Conservation (phyloP, 805 yeast species). For the Kodamaea hsintzibuensis region DNA sequence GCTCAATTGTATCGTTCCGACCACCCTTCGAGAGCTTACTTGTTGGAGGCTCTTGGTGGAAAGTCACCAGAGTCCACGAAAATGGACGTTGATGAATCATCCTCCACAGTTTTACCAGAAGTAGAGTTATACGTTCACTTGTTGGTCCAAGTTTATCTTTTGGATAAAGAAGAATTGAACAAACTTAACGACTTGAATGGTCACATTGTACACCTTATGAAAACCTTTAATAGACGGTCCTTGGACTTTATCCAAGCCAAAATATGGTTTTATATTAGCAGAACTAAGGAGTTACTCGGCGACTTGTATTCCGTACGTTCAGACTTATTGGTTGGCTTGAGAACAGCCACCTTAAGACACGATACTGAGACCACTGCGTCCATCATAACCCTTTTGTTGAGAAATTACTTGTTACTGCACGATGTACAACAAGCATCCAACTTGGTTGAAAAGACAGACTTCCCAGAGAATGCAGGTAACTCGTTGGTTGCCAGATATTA, state of each 20-base stretch:
- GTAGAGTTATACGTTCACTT: slow-evolving; percentile 77
- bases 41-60: slow-evolving; percentile 31
- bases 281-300: slow-evolving; percentile 66
- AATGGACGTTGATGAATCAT: slow-evolving; percentile 9
- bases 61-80: slow-evolving; percentile 1
- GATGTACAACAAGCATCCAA: slow-evolving; percentile 87
- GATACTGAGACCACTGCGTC: slow-evolving; percentile 91
- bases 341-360: slow-evolving; percentile 89
- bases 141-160: slow-evolving; percentile 71
- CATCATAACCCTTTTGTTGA: slow-evolving; percentile 78
- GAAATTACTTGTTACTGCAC: slow-evolving; percentile 75
- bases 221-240: slow-evolving; percentile 73
- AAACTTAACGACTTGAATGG: slow-evolving; percentile 55
- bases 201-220: slow-evolving; percentile 53
- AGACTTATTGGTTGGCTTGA: slow-evolving; percentile 67
- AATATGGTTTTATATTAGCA: slow-evolving; percentile 86
- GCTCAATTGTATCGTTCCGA: slow-evolving; percentile 54
- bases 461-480: slow-evolving; percentile 82
- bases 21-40: slow-evolving; percentile 41
- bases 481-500: slow-evolving; percentile 89
- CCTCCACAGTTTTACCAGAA: slow-evolving; percentile 63
- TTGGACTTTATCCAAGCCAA: slow-evolving; percentile 86
- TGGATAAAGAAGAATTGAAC: slow-evolving; percentile 57
- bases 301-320: slow-evolving; percentile 64
- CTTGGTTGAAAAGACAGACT: slow-evolving; percentile 83